phyloP scores from a whole-genome alignment of 306 rosid species.

The Quercus variabilis region DNA sequence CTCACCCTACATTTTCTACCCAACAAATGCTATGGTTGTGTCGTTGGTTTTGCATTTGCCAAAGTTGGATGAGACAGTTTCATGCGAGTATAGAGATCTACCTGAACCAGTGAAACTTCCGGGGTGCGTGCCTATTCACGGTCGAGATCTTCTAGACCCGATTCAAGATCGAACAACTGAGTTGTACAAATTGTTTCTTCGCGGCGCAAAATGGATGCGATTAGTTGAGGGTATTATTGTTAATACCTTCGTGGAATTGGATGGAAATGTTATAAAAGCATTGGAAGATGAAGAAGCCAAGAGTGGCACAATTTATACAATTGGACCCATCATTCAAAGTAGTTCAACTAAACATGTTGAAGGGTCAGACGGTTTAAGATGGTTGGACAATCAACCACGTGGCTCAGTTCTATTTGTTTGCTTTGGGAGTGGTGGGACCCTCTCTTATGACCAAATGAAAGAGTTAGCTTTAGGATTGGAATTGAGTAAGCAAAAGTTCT shows the following conservation, averaged over 20 bases:
- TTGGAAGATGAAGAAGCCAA: not conserved
- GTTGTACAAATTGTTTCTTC: constrained; percentile 21
- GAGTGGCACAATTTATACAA: constrained; percentile 21
- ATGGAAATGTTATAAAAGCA: constrained; percentile 13
- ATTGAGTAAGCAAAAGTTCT: constrained; percentile 6
- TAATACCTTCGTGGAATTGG: constrained; percentile 31
- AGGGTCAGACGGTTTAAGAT: not conserved
- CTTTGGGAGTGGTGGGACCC: constrained; percentile 40
- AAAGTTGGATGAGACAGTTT: constrained; percentile 10
- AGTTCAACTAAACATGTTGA: constrained; percentile 4
- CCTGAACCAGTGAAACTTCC: constrained; percentile 20
- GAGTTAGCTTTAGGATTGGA: constrained; percentile 37
- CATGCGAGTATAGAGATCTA: constrained; percentile 24
- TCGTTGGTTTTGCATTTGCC: constrained; percentile 30
- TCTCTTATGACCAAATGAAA: constrained; percentile 18
- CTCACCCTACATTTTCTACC: no score
- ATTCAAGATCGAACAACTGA: constrained; percentile 25
- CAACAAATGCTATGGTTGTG: not conserved
- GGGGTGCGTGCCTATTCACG: constrained; percentile 20
- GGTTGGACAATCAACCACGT: constrained; percentile 25
- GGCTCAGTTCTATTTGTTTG: constrained; percentile 22
- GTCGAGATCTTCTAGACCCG: constrained; percentile 25
- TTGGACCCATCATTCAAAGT: constrained; percentile 39
- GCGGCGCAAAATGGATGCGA: constrained; percentile 15
- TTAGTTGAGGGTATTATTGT: constrained; percentile 28